Conservation (phyloP, 345 rosid genomes). For the Boechera divaricarpa region DNA sequence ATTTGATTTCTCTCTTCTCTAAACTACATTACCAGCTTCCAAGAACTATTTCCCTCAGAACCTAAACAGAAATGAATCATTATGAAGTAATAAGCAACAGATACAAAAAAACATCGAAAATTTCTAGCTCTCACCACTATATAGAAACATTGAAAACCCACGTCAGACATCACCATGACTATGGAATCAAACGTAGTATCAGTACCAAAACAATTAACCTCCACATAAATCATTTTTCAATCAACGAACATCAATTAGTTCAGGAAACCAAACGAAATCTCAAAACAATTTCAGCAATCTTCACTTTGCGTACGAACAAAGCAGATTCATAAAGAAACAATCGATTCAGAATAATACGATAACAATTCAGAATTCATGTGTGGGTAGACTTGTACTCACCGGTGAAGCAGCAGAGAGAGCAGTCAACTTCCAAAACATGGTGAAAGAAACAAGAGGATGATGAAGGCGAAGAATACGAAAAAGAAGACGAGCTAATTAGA, state of each 20-base stretch:
- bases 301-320: constrained; percentile 4
- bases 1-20: not conserved
- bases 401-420: constrained; percentile 92
- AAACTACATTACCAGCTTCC: constrained; percentile 13
- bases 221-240: not conserved
- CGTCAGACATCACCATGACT: constrained; percentile 1
- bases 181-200: not conserved
- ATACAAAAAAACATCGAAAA: not conserved
- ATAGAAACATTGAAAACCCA: not conserved
- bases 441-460: constrained; percentile 30
- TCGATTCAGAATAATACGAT: constrained; percentile 1
- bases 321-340: constrained; percentile 4
- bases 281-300: constrained; percentile 13
- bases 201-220: constrained; percentile 1
- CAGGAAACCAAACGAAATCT: constrained; percentile 31
- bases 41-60: not conserved
- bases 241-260: not conserved
- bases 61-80: not conserved
- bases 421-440: constrained; percentile 98
- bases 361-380: constrained; percentile 22
- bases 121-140: not conserved
- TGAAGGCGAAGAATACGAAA: constrained; percentile 10
- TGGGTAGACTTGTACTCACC: constrained; percentile 54
- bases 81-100: too few relatives aligned
- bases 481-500: constrained; percentile 46